These are phyloP conservation scores for Anthostomella pinea DNA, from an alignment of 2,329 filamentous ascomycete genomes.

Conservation along the genomic window DNA sequence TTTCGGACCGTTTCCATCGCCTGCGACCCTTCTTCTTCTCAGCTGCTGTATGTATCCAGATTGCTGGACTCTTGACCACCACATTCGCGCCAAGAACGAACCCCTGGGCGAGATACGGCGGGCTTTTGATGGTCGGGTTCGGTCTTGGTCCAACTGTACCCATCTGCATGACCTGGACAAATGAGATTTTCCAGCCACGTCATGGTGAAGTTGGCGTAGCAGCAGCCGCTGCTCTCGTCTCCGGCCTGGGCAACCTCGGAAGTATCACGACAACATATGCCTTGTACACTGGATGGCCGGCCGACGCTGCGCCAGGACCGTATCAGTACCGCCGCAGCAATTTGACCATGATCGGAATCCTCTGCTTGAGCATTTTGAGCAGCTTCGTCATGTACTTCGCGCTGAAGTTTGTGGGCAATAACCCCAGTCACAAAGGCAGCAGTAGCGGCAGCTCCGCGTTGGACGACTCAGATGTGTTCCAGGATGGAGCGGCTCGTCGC, in stretches of 20 bases:
- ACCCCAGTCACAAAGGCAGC: conserved; percentile 45
- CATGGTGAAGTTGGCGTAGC: conserved; percentile 91
- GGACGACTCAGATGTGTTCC: conserved; percentile 43
- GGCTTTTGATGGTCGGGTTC: conserved; percentile 86
- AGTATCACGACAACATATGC: conserved; percentile 87
- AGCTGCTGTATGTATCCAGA: conserved; percentile 72
- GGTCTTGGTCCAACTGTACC: conserved; percentile 87
- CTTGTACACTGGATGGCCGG: conserved; percentile 82
- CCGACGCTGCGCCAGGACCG: conserved; percentile 65
- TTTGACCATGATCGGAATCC: conserved; percentile 81
- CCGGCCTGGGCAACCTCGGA: conserved; percentile 81
- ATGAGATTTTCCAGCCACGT: conserved; percentile 82
- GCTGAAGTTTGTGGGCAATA: conserved; percentile 57
- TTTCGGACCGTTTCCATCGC: conserved; percentile 83
- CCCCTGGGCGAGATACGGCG: conserved; percentile 82
- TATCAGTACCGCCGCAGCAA: conserved; percentile 80
- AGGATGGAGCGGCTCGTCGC: conserved; percentile 60
- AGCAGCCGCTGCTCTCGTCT: conserved; percentile 80
- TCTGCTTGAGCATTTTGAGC: conserved; percentile 73
- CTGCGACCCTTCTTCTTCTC: conserved; percentile 80
- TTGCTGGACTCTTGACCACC: conserved; percentile 73
- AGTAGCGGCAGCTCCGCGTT: conserved; percentile 34
- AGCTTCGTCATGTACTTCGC: conserved; percentile 67
- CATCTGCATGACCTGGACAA: conserved; percentile 92
- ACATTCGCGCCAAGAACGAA: conserved; percentile 67